Percentiles rank a stretch among this genome's conserved stretches.
phyloP scores from a whole-genome alignment of 2,329 filamentous ascomycete genomes.

The Colletotrichum chrysophilum region DNA sequence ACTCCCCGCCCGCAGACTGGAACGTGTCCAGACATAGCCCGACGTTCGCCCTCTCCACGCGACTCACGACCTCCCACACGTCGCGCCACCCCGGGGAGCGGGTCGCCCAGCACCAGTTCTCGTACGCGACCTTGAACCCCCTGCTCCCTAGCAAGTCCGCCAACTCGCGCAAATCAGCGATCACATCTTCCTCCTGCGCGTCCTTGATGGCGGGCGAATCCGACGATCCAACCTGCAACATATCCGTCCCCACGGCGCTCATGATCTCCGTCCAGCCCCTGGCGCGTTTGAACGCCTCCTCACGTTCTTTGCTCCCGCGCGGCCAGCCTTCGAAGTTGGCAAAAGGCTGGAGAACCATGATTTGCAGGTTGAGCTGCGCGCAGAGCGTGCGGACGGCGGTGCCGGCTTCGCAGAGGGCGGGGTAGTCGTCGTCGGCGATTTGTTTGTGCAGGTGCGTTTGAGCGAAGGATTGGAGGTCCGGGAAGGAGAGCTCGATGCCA shows the following conservation, averaged over 20 bases:
- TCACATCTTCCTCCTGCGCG: constrained; percentile 51
- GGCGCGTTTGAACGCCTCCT: constrained; percentile 67
- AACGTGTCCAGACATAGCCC: constrained; percentile 82
- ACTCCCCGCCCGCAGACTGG: constrained; percentile 75
- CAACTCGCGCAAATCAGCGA: constrained; percentile 66
- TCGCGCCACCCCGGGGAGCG: constrained; percentile 71
- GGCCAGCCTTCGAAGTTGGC: constrained; percentile 80
- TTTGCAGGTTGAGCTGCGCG: constrained; percentile 56
- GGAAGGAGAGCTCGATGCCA: constrained; percentile 77
- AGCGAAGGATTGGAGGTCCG: constrained; percentile 71
- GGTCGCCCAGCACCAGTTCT: constrained; percentile 85
- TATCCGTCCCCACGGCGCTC: constrained; percentile 70
- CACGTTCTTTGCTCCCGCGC: constrained; percentile 58
- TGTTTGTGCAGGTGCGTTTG: constrained; percentile 48
- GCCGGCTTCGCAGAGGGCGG: constrained; percentile 59
- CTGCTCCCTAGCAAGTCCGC: constrained; percentile 65
- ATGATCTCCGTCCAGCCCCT: constrained; percentile 75
- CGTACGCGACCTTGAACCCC: constrained; percentile 71
- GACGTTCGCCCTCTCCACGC: constrained; percentile 68
- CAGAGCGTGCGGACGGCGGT: constrained; percentile 59
- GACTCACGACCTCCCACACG: constrained; percentile 71
- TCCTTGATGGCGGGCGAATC: constrained; percentile 64
- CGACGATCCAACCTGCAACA: constrained; percentile 72
- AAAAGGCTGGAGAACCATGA: constrained; percentile 79
- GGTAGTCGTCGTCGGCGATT: constrained; percentile 63